Evolutionary conservation across 176 grass and related monocot species (phyloP).

Genomic region (Elymus sibiricus): DNA sequence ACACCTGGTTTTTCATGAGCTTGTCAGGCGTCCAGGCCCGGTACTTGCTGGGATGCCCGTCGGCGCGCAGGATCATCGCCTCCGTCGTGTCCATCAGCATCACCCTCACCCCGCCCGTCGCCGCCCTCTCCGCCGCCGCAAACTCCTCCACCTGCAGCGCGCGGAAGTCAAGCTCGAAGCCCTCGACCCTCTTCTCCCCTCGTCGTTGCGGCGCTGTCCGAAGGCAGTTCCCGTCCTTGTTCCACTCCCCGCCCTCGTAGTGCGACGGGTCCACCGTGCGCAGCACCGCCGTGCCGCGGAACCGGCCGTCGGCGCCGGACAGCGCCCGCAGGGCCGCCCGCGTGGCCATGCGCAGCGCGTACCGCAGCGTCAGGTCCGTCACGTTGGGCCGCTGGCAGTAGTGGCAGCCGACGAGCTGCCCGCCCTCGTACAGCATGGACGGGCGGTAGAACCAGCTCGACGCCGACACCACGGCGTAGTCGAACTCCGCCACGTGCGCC

Average conservation of each 20-base stretch:
- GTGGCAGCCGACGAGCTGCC: conserved; percentile 42
- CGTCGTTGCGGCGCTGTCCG: conserved; percentile 34
- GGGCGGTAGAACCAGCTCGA: conserved; percentile 60
- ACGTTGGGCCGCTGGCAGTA: conserved; percentile 25
- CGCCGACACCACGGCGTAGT: conserved; percentile 58
- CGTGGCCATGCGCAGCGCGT: conserved; percentile 45
- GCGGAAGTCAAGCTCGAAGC: conserved; percentile 25
- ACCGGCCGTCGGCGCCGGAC: no score
- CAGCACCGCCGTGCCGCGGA: no score
- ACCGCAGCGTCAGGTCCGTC: conserved; percentile 45
- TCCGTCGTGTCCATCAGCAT: conserved; percentile 46
- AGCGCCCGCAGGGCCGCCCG: conserved; percentile 28
- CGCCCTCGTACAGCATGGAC: conserved; percentile 40
- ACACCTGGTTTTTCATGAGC: no score
- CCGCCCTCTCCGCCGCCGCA: background rate
- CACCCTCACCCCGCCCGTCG: background rate
- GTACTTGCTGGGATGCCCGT: conserved; percentile 65
- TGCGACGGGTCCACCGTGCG: conserved; percentile 17
- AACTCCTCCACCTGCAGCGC: conserved; percentile 18
- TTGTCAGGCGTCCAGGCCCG: conserved; percentile 44
- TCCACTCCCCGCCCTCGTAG: conserved; percentile 63
- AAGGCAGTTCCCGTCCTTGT: conserved; percentile 48
- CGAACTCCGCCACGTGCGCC: conserved; percentile 1
- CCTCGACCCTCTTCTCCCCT: conserved; percentile 22
- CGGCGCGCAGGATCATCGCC: conserved; percentile 49